Base-by-base conservation (phyloP, 2,329 filamentous ascomycete genomes). In the Scedosporium aurantiacum region DNA sequence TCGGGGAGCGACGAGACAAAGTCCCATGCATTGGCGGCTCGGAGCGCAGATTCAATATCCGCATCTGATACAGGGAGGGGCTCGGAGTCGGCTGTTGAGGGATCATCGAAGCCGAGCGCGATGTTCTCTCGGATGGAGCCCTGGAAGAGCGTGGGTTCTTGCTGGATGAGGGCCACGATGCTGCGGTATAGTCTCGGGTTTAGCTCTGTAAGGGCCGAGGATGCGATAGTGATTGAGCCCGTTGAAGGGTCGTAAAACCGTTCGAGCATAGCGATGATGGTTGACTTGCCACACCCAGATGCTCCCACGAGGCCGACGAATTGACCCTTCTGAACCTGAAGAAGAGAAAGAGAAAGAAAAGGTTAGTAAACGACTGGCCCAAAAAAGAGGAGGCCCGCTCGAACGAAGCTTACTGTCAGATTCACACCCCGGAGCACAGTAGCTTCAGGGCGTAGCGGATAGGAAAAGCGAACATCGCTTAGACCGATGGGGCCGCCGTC, bases 201-300 rank as follows among this genome's bases (percentile, higher is more conserved):
- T 7, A 67, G 64, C 0, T 63, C 66, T 50, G 68, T 69, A 57
- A 74, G 65, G 47, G 75, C 70, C 4, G 65, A 56, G 1, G 66
- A 68, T 18, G 75, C 69, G 43, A 67, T 65, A 4, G 62, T 61
- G 14, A 76, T 63, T 12, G 60, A 54, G 10, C 74, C 74, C 0
- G 66, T 65, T 0, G 64, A 70, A 0, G 72, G 73, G 12, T 75
- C 72, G 63, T 77, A 76, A 64, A 78, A 79, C 12, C 78, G 72
- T 65, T 80, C 73, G 0, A 81, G 70, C 10, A 81, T 70, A 5
- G 78, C 76, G 58, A 88, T 76, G 61, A 83, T 80, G 2, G 83
- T 85, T 0, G 80, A 83, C 66, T 86, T 86, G 0, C 82, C 82
- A 64, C 81, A 83, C 5, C 82, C 82, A 0, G 79, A 83, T 1